Percentiles rank a stretch among this genome's conserved stretches.
Evolutionary conservation across 176 grass and related monocot species (phyloP).

Genomic region (Raddia guianensis): DNA sequence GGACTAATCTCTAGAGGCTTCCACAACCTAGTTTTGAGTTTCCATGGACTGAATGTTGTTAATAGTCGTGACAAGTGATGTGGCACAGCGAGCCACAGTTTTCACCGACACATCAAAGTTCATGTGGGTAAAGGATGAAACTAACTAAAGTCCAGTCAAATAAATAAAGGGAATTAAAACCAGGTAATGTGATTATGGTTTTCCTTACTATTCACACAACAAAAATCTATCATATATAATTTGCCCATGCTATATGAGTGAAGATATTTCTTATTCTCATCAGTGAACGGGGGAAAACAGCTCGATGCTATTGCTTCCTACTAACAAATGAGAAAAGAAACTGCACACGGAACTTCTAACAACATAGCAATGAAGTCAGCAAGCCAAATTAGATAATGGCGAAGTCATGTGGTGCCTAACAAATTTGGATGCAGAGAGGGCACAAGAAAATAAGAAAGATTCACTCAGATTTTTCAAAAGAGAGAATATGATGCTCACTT

Average conservation of each 20-base stretch:
- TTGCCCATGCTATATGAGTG: neutral
- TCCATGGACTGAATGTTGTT: neutral
- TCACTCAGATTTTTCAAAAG: conserved; percentile 12
- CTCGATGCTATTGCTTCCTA: neutral
- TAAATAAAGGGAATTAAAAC: neutral
- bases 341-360: neutral
- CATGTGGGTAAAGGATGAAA: neutral
- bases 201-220: conserved; percentile 6
- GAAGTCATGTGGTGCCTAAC: conserved; percentile 7
- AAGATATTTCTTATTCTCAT: conserved; percentile 9
- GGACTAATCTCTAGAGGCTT: neutral
- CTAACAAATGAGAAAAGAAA: neutral
- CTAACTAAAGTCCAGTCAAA: neutral
- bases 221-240: neutral
- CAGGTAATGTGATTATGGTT: neutral
- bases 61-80: neutral
- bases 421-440: conserved; percentile 41
- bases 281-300: neutral
- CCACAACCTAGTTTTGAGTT: conserved; percentile 1
- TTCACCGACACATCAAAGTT: conserved; percentile 8
- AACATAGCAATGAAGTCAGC: conserved; percentile 16
- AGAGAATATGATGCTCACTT: conserved; percentile 49
- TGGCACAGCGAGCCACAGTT: neutral
- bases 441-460: conserved; percentile 7
- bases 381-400: conserved; percentile 1